phyloP scores from a whole-genome alignment of 306 rosid species.

The Sphenostylis stenocarpa region DNA sequence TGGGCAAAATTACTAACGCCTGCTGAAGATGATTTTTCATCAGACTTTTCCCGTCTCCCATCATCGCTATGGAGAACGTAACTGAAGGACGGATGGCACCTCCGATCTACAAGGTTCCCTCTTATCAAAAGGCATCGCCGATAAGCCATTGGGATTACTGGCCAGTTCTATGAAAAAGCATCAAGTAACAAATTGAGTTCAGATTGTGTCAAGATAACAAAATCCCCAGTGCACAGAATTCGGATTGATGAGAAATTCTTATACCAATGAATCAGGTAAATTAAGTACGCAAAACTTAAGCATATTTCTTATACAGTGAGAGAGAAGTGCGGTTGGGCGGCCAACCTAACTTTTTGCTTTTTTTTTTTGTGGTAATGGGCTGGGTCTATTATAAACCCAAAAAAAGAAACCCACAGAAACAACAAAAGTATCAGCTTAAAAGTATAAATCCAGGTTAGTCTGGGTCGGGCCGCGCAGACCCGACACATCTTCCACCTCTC shows the following conservation, averaged over 20 bases:
- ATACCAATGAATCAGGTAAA: neutral
- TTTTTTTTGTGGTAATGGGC: no score
- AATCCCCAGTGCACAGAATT: neutral
- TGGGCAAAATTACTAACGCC: constrained; percentile 43
- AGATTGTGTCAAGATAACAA: neutral
- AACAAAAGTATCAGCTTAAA: no score
- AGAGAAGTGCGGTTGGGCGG: no score
- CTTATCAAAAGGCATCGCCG: constrained; percentile 67
- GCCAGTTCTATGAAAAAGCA: constrained; percentile 25
- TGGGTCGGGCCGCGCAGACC: no score
- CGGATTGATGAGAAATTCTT: neutral
- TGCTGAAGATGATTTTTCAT: constrained; percentile 44
- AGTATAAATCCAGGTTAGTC: no score
- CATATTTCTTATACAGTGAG: neutral
- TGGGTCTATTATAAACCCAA: no score
- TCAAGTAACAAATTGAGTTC: neutral
- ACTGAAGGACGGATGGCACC: constrained; percentile 58
- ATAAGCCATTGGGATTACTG: constrained; percentile 63
- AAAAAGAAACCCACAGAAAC: no score
- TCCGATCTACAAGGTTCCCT: constrained; percentile 55
- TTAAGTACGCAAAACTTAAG: neutral
- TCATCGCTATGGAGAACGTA: constrained; percentile 50
- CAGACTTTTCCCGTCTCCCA: constrained; percentile 25
- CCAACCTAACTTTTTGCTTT: no score
- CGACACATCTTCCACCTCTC: no score